A percentile compares a stretch with the other conserved stretches of the same genome.
Conservation (phyloP, 139 green algal species). For the Nannochloris sp. region DNA sequence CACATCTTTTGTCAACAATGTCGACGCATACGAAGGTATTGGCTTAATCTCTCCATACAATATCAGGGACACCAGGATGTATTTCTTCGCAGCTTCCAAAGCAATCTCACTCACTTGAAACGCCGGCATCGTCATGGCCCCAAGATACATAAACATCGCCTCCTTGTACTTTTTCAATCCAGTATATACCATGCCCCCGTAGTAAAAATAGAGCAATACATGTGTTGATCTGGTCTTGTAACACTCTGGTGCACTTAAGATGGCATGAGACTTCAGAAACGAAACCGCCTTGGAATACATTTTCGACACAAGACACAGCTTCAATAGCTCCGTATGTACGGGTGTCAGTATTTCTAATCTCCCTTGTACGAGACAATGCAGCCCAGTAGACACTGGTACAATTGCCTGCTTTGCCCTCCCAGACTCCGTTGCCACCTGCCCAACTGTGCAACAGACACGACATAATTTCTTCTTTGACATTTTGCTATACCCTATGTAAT, state of each 20-base stretch:
- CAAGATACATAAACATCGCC: constrained; percentile 66
- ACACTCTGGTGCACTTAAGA: constrained; percentile 58
- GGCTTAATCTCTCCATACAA: constrained; percentile 33
- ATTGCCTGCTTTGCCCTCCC: not conserved
- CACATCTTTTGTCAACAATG: constrained; percentile 19
- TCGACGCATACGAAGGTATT: constrained; percentile 49
- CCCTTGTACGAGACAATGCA: not conserved
- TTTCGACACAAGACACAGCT: constrained; percentile 70
- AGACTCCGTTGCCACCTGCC: not conserved
- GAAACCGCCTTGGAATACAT: constrained; percentile 47
- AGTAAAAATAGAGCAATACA: constrained; percentile 91
- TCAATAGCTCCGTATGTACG: constrained; percentile 70
- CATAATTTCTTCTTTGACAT: not conserved
- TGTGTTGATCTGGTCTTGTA: constrained; percentile 57
- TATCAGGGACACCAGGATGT: constrained; percentile 72
- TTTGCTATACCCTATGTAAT: not conserved
- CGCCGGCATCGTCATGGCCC: constrained; percentile 65
- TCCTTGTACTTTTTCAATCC: constrained; percentile 48
- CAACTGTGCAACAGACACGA: not conserved
- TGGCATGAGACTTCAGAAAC: constrained; percentile 50
- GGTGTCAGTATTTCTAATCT: constrained; percentile 30
- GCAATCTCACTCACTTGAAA: constrained; percentile 73
- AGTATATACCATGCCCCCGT: constrained; percentile 72
- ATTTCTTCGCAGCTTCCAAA: constrained; percentile 79
- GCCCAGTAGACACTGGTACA: not conserved